Base-by-base conservation (phyloP, 306 rosid species). In the Quercus aquifolioides region DNA sequence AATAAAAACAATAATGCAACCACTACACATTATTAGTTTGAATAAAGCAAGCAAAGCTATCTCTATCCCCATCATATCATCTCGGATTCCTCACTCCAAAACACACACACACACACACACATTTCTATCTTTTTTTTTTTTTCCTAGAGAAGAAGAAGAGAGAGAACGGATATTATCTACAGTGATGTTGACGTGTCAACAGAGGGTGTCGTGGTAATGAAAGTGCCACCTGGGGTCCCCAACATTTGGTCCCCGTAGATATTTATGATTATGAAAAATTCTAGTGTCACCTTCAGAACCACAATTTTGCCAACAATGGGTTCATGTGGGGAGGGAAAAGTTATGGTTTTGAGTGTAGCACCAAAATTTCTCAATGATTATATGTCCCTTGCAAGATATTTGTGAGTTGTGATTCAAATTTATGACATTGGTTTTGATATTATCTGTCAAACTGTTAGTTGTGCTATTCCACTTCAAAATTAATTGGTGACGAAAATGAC, bases 171-270 rank as follows among this genome's bases (percentile, higher is more conserved):
- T 30, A 60, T 15, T 8, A 6, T 1, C 69, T 8, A 56, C 68
- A 18, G 35, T 72, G 87, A 88, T 58, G 49, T 83, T 69, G 85
- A 88, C 87, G 87, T 88, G 89, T 88, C 87, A 74, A 64, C 55
- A 28, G 51, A 26, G n/a, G 85, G 83, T 78, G 83, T 68, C 52
- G 72, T 76, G 91, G 84, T 43, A 68, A 65, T 63, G 81, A 35
- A 20, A 59, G 71, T 77, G 76, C 79, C 81, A 65, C 77, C 85
- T 79, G 77, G 82, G 67, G 41, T 21, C 64, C 30, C 54, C 17
- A 3, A 12, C 54, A 3, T 10, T 10, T 49, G 54, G 54, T 49
- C 54, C 54, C 54, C 54, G 4, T 49, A 10, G 54, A 12, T 49
- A 49, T 49, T 49, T 49, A 46, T 46, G 13, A 46, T 35, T 6